These are phyloP conservation scores for Ananas comosus DNA, from an alignment of 176 grass and related monocot genomes.

Conservation along the genomic window DNA sequence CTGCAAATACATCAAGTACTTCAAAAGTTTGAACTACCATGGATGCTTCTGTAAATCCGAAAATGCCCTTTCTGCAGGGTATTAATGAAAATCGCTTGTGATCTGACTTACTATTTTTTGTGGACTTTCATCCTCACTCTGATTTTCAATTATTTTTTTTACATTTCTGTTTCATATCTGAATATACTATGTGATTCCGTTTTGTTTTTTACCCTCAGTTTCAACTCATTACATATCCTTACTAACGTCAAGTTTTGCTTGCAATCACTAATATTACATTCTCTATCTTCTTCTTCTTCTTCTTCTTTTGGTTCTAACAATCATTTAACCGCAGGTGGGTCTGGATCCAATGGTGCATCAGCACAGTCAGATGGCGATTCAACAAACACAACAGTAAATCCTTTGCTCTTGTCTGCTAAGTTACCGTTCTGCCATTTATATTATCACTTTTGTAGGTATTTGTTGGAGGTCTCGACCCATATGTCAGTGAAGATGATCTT, in stretches of 20 bases:
- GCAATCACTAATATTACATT: background rate
- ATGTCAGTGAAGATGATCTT: conserved; percentile 38
- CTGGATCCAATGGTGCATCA: conserved; percentile 53
- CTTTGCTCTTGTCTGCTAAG: background rate
- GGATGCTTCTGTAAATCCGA: background rate
- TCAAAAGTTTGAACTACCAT: background rate
- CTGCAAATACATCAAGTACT: background rate
- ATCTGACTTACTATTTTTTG: too few species aligned
- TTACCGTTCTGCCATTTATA: background rate
- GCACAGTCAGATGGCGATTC: conserved; percentile 25
- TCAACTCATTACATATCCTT: too few species aligned
- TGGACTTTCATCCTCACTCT: too few species aligned
- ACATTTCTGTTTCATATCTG: too few species aligned
- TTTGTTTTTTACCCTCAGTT: too few species aligned
- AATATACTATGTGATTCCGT: too few species aligned
- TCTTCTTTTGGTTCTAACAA: background rate
- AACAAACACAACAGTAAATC: conserved; percentile 2
- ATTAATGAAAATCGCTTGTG: too few species aligned
- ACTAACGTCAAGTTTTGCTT: background rate
- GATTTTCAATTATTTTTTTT: too few species aligned
- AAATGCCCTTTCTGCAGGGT: too few species aligned
- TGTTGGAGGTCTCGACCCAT: conserved; percentile 33
- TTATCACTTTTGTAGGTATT: conserved; percentile 34
- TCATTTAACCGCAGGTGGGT: conserved; percentile 41
- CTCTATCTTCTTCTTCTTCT: background rate